Conservation (phyloP, 768 basidiomycete genomes). For the Vararia minispora region DNA sequence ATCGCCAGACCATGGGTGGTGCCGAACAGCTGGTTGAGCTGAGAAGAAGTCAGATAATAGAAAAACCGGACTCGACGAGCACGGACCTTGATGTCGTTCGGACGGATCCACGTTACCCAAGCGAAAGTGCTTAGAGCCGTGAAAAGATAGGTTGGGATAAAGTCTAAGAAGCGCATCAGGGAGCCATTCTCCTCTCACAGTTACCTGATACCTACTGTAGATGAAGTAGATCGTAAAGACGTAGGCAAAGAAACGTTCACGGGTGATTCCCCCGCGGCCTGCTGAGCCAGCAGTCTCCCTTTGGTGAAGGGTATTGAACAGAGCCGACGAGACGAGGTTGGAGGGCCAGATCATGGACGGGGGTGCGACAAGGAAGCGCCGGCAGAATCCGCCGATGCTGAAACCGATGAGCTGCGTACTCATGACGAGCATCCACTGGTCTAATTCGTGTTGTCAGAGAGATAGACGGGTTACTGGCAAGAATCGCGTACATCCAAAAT, state of each 20-base stretch:
- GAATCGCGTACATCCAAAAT: too few relatives aligned
- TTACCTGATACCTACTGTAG: not conserved
- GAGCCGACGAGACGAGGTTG: conserved; percentile 58
- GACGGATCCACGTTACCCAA: conserved; percentile 36
- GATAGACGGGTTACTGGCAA: too few relatives aligned
- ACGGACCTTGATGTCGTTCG: conserved; percentile 20
- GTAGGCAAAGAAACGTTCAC: conserved; percentile 67
- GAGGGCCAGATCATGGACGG: conserved; percentile 58
- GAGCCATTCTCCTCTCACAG: not conserved
- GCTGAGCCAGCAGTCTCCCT: conserved; percentile 53
- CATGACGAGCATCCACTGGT: conserved; percentile 73
- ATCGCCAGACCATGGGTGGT: conserved; percentile 1
- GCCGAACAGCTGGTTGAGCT: conserved; percentile 43
- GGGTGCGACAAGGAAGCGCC: conserved; percentile 61
- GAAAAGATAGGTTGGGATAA: conserved; percentile 1
- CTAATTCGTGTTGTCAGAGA: too few relatives aligned
- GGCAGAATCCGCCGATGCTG: conserved; percentile 63
- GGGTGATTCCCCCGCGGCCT: conserved; percentile 41
- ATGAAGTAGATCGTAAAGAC: conserved; percentile 26
- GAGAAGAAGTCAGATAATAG: conserved; percentile 2
- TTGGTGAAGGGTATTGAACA: conserved; percentile 67
- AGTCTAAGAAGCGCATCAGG: not conserved
- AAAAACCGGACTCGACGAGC: not conserved
- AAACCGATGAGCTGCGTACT: conserved; percentile 66
- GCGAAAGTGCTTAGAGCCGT: conserved; percentile 32